Evolutionary conservation across 257 asterid genomes (phyloP), one percentile per base, ranked within the genome.

Genomic region (Linderniella brevidens): DNA sequence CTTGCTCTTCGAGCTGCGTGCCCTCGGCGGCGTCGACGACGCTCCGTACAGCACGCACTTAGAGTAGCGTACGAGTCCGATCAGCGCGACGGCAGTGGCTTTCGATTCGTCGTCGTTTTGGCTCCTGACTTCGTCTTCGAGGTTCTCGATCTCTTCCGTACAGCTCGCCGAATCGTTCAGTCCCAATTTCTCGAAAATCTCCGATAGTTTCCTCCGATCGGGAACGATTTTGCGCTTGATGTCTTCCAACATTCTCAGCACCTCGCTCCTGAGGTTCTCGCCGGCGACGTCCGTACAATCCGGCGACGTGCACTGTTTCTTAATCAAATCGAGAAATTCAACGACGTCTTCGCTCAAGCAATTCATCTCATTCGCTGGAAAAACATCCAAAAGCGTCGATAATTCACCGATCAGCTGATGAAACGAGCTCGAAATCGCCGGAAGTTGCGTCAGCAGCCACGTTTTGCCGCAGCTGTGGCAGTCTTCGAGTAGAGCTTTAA

Each of bases 31-130:
- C 32, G 32, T 25, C 32, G 32, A 25, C 32, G 95, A 84, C 25
- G 84, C 86, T 41, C 97, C 95, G 70, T 83, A 79, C 65, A 88
- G 43, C 42, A 88, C 95, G 58, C 93, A 88, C 61, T 80, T 88
- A 1, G 80, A 83, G 53, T 88, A 88, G 5, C 97, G 81, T 0
- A 88, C 93, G 9, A 88, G 74, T 1, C 97, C 92, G 42, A 78
- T 76, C 41, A 88, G 64, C 13, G 93, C 86, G 19, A 76, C 51
- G 10, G 68, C 49, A 10, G 72, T 80, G 38, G 83, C 78, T 56
- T 72, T 78, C 1, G 69, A 56, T 45, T 59, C 68, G 49, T 70
- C 88, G 41, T 80, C 93, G 12, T 55, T 61, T 38, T 76, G 95
- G 44, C 60, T 74, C 61, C 67, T 78, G 16, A 72, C 64, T 43